A percentile compares a stretch with the other conserved stretches of the same genome.
These are phyloP conservation scores for Pestalotiopsis sp. DNA, from an alignment of 2,329 filamentous ascomycete genomes.

Conservation along the genomic window DNA sequence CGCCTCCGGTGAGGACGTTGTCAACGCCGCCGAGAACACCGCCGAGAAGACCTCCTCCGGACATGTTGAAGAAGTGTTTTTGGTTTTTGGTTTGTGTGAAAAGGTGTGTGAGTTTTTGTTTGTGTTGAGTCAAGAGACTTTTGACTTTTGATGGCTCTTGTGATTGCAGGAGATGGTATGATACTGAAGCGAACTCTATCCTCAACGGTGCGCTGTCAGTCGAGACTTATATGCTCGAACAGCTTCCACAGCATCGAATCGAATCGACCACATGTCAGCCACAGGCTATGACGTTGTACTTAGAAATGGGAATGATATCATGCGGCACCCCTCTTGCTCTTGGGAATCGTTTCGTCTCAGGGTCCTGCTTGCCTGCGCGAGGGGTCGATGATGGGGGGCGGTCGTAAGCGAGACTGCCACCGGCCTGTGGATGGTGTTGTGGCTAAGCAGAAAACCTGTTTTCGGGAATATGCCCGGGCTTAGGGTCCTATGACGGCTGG, in stretches of 20 bases:
- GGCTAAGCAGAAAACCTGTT: conserved; percentile 10
- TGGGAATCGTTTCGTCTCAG: background rate
- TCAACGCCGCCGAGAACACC: conserved; percentile 33
- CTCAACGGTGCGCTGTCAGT: background rate
- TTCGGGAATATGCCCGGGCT: background rate
- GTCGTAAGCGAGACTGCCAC: background rate
- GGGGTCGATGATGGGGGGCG: background rate
- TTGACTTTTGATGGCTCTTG: background rate
- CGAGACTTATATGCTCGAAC: background rate
- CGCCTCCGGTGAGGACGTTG: conserved; percentile 36
- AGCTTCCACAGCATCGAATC: background rate
- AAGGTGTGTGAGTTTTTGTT: background rate
- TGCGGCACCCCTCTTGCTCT: background rate
- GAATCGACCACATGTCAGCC: background rate
- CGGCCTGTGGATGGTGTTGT: conserved; percentile 10
- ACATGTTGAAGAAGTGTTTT: conserved; percentile 25
- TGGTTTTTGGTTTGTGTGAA: background rate
- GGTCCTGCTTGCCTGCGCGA: conserved; percentile 7
- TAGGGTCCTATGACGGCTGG: background rate
- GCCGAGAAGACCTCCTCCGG: conserved; percentile 34
- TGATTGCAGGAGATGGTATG: background rate
- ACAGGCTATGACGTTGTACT: conserved; percentile 10
- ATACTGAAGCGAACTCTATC: background rate
- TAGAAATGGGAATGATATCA: conserved; percentile 2
- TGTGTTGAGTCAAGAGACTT: background rate